A percentile compares a stretch with the other conserved stretches of the same genome.
Evolutionary conservation across 352 stramenopile genomes (phyloP).

Genomic region (Phytophthora vignae): DNA sequence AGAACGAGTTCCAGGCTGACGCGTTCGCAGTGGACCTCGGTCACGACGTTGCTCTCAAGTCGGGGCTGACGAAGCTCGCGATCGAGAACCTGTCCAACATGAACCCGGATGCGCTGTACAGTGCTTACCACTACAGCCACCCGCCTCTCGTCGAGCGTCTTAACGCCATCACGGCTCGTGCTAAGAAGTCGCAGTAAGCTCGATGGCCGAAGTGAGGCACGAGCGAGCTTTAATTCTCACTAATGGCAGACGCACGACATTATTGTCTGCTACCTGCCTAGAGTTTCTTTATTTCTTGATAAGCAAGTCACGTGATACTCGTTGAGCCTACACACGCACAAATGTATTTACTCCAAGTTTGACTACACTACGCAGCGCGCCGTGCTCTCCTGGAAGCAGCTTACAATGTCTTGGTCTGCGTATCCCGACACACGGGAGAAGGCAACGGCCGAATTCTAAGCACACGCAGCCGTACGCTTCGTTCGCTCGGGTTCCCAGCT

Average conservation of each 20-base stretch:
- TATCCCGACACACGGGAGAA: conserved; percentile 20
- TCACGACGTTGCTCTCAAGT: conserved; percentile 92
- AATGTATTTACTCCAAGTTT: conserved; percentile 36
- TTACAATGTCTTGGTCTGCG: conserved; percentile 18
- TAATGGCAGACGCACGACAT: background rate
- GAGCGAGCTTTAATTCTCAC: background rate
- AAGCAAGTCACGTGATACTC: background rate
- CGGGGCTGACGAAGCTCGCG: conserved; percentile 96
- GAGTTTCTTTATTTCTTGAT: too few species aligned
- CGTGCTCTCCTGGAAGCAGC: conserved; percentile 20
- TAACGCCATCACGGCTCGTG: conserved; percentile 85
- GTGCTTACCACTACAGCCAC: conserved; percentile 98
- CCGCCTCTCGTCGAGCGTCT: conserved; percentile 96
- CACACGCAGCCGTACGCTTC: conserved; percentile 25
- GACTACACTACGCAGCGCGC: conserved; percentile 25
- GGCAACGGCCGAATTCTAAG: conserved; percentile 31
- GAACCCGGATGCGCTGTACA: conserved; percentile 95
- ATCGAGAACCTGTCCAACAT: conserved; percentile 98
- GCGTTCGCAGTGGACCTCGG: conserved; percentile 94
- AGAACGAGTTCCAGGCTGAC: conserved; percentile 92
- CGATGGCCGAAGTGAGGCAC: background rate
- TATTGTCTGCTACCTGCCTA: too few species aligned
- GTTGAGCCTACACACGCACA: conserved; percentile 10
- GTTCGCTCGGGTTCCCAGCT: conserved; percentile 18
- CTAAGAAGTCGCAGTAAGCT: conserved; percentile 68